Base-by-base conservation (phyloP, 306 rosid genomes). In the Acacia confusa region DNA sequence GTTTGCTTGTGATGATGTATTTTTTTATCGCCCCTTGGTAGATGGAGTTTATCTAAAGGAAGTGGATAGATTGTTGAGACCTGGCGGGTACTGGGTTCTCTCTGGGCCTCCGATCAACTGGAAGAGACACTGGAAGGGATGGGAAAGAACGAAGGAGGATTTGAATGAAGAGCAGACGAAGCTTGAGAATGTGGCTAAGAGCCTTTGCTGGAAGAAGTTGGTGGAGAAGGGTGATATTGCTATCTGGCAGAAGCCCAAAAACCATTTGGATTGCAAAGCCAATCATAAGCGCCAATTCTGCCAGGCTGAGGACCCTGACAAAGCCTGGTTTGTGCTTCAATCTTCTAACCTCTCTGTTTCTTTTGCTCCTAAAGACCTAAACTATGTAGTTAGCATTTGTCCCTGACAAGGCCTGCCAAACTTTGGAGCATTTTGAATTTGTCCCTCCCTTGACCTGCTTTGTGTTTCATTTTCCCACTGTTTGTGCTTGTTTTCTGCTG, bases 41-140 rank as follows among this genome's bases (percentile, higher is more conserved):
- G 95, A 89, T 84, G 97, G 97, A 60, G 68, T 86, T 55, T 87
- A 79, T 75, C 89, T 94, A 4, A 87, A 80, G 2, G 97, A 94
- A 88, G 90, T 94, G 2, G 95, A 94, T 52, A 82, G 97, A 58
- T 88, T 94, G 74, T 89, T 94, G 22, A 90, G 94, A n/a, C 95
- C 94, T 0, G 97, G 97, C 0, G 95, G 97, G 11, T 92, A 87
- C 82, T 92, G 97, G 95, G 89, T 89, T 84, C 88, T 94, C 0
- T 94, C 97, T 3, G 98, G 98, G 13, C 98, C 95, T 53, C 97
- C 98, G 1, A 90, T 87, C 74, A 61, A 79, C 75, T 94, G 95
- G 98, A 85, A 83, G 78, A 89, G 70, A 64, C 47, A 91, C 64
- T 86, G 86, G 87, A 90, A 83, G 44, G 98, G 98, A 0, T 94